Conservation (phyloP, 2,329 filamentous ascomycete species). For the Epichloe amarillans region DNA sequence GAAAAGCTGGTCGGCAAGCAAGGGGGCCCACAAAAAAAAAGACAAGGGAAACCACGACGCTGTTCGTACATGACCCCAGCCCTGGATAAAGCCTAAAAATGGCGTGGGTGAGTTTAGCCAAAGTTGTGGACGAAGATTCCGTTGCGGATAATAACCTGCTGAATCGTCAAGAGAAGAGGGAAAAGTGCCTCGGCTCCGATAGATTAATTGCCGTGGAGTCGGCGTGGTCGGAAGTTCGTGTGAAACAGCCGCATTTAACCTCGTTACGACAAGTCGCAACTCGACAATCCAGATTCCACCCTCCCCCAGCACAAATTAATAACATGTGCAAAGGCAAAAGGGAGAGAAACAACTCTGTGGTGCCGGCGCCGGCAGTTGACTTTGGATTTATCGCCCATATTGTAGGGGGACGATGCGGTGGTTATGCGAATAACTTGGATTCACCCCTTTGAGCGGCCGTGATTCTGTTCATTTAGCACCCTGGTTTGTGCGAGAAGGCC, state of each 20-base stretch:
- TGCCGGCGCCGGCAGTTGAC: background rate
- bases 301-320: too few species aligned
- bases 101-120: background rate
- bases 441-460: conserved; percentile 4
- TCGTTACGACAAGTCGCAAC: background rate
- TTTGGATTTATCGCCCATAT: background rate
- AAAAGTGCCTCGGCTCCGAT: background rate
- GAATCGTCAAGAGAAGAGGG: background rate
- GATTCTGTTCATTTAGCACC: conserved; percentile 7
- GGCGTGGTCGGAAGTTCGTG: background rate
- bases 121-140: background rate
- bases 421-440: background rate
- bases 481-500: background rate
- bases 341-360: background rate
- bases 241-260: background rate
- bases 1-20: background rate
- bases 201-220: background rate
- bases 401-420: background rate
- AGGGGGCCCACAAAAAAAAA: background rate
- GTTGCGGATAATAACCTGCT: too few species aligned
- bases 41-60: background rate
- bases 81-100: background rate
- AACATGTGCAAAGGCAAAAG: background rate
- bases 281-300: too few species aligned
- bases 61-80: background rate